These are phyloP conservation scores for Zostera marina DNA, from an alignment of 116 monocot genomes.

Conservation along the genomic window DNA sequence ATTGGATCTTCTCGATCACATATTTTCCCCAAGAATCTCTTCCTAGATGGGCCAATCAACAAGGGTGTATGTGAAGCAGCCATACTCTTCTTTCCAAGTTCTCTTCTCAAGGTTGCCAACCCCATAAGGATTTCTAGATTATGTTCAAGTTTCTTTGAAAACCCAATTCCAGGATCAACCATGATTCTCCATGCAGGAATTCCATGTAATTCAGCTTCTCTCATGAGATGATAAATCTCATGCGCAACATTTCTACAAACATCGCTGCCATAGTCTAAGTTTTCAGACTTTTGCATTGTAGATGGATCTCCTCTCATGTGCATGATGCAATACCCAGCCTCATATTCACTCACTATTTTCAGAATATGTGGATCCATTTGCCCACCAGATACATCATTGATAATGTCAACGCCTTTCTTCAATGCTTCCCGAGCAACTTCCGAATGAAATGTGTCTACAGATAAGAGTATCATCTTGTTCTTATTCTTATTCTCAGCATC, in stretches of 20 bases:
- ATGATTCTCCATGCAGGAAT: constrained; percentile 84
- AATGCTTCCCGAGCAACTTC: constrained; percentile 73
- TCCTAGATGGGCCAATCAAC: constrained; percentile 79
- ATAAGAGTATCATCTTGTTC: constrained; percentile 50
- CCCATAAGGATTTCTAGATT: constrained; percentile 63
- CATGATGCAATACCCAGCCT: constrained; percentile 61
- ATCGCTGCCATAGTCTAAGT: constrained; percentile 46
- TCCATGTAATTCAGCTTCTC: constrained; percentile 52
- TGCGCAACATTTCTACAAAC: constrained; percentile 54
- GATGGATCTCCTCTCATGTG: constrained; percentile 91
- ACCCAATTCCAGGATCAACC: constrained; percentile 79
- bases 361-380: constrained; percentile 55
- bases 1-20: constrained; percentile 29
- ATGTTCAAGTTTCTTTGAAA: constrained; percentile 55
- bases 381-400: constrained; percentile 90
- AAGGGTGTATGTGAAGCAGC: constrained; percentile 56
- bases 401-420: constrained; percentile 68
- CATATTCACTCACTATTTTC: constrained; percentile 30
- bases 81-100: constrained; percentile 29
- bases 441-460: constrained; percentile 78
- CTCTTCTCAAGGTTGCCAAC: constrained; percentile 30
- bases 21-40: constrained; percentile 78
- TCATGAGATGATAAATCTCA: constrained; percentile 35
- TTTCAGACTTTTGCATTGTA: constrained; percentile 58
- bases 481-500: constrained; percentile 4